phyloP scores from a whole-genome alignment of 164 flowering plant genomes.

The Aristolochia contorta region DNA sequence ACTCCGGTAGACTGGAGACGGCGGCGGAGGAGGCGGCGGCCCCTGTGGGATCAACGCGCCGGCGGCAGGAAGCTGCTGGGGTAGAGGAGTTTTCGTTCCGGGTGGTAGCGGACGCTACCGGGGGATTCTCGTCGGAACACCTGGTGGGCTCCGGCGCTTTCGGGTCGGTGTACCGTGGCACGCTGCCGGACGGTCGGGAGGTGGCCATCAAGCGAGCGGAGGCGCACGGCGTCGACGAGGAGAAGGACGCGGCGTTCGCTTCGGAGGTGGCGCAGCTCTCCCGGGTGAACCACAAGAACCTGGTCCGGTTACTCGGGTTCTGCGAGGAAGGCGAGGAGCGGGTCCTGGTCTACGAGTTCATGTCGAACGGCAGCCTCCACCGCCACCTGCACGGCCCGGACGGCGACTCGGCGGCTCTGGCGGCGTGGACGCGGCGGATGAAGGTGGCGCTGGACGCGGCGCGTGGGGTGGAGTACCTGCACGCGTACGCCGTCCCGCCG shows the following conservation, averaged over 20 bases:
- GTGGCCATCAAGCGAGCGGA: constrained; percentile 79
- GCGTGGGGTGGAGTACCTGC: constrained; percentile 75
- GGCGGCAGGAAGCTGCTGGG: too few species aligned
- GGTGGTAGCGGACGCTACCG: constrained; percentile 29
- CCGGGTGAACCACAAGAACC: constrained; percentile 61
- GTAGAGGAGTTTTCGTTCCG: constrained; percentile 37
- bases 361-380: constrained; percentile 55
- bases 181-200: constrained; percentile 40
- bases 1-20: constrained; percentile 63
- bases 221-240: constrained; percentile 26
- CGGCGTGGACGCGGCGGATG: constrained; percentile 50
- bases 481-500: constrained; percentile 50
- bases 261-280: constrained; percentile 62
- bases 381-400: constrained; percentile 59
- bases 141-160: constrained; percentile 68
- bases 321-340: constrained; percentile 46
- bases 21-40: constrained; percentile 20
- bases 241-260: constrained; percentile 58
- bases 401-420: constrained; percentile 18
- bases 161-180: constrained; percentile 62
- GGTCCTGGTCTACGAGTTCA: constrained; percentile 57
- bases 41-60: neutral
- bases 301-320: constrained; percentile 57
- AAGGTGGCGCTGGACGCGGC: constrained; percentile 73
- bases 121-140: constrained; percentile 43